A percentile compares a stretch with the other conserved stretches of the same genome.
phyloP scores from a whole-genome alignment of 2,329 filamentous ascomycete species.

The Colletotrichum nymphaeae region DNA sequence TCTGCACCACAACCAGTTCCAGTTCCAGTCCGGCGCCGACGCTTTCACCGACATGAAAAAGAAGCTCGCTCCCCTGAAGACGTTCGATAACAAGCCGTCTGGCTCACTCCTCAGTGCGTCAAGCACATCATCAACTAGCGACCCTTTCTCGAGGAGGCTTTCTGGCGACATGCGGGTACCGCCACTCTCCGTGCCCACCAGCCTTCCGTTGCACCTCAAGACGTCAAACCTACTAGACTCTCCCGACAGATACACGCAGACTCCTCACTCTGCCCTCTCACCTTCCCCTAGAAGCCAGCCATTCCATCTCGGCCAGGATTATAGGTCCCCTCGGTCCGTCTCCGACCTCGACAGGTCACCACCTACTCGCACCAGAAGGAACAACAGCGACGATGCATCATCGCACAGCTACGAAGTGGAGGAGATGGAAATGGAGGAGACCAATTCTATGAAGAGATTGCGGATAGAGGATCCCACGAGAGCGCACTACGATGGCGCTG shows the following conservation, averaged over 20 bases:
- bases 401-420: slow-evolving; percentile 57
- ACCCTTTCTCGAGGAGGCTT: slow-evolving; percentile 49
- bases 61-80: slow-evolving; percentile 63
- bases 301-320: slow-evolving; percentile 52
- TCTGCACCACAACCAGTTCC: slow-evolving; percentile 61
- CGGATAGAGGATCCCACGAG: slow-evolving; percentile 58
- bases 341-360: slow-evolving; percentile 62
- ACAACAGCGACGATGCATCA: slow-evolving; percentile 64
- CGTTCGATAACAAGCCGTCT: slow-evolving; percentile 55
- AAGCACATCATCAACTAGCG: slow-evolving; percentile 47
- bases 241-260: slow-evolving; percentile 56
- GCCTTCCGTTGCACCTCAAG: slow-evolving; percentile 46
- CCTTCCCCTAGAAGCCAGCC: slow-evolving; percentile 50
- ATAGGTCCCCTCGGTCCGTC: slow-evolving; percentile 57
- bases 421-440: slow-evolving; percentile 65
- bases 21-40: slow-evolving; percentile 58
- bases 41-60: slow-evolving; percentile 65
- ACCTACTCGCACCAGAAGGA: slow-evolving; percentile 56
- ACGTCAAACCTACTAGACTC: slow-evolving; percentile 54
- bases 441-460: slow-evolving; percentile 60
- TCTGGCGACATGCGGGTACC: slow-evolving; percentile 54
- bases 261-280: slow-evolving; percentile 61
- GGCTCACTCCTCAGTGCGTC: slow-evolving; percentile 54
- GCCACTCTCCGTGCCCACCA: slow-evolving; percentile 60
- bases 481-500: slow-evolving; percentile 53